phyloP scores from a whole-genome alignment of 495 filamentous ascomycete species.

The Penicillium tannophilum region DNA sequence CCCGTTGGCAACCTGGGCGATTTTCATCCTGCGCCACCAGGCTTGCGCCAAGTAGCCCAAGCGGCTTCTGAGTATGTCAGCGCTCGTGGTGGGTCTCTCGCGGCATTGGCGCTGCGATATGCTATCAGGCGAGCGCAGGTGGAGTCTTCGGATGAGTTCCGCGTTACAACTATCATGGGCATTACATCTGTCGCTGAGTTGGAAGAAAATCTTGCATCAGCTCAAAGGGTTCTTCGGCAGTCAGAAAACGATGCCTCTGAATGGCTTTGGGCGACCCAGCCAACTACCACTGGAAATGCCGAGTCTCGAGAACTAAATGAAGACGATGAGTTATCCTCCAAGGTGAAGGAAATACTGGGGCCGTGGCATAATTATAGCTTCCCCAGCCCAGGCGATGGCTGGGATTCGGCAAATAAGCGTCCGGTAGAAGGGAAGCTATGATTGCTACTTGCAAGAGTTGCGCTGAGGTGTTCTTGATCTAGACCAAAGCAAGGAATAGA shows the following conservation, averaged over 20 bases:
- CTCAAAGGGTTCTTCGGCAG: conserved; percentile 14
- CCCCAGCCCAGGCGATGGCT: conserved; percentile 23
- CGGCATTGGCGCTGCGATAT: conserved; percentile 31
- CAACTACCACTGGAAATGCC: background rate
- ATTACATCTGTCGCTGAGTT: conserved; percentile 21
- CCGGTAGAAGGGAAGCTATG: conserved; percentile 6
- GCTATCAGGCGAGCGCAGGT: conserved; percentile 19
- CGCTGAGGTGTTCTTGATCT: no score
- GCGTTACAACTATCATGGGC: conserved; percentile 24
- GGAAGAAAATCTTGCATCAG: conserved; percentile 21
- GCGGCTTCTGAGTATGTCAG: conserved; percentile 56
- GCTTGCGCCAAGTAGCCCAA: conserved; percentile 56
- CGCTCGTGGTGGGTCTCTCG: conserved; percentile 63
- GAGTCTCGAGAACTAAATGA: background rate
- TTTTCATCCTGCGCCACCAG: conserved; percentile 75
- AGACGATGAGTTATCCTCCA: conserved; percentile 4
- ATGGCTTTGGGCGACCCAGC: conserved; percentile 15
- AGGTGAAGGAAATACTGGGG: conserved; percentile 18
- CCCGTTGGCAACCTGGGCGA: conserved; percentile 68
- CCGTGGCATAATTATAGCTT: conserved; percentile 22
- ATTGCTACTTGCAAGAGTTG: background rate
- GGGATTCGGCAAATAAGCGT: conserved; percentile 21
- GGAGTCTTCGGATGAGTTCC: conserved; percentile 15
- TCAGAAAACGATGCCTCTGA: conserved; percentile 2
- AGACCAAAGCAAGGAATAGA: no score